Conservation (phyloP, 129 eudicot species). For the Chrysanthemum makinoi region DNA sequence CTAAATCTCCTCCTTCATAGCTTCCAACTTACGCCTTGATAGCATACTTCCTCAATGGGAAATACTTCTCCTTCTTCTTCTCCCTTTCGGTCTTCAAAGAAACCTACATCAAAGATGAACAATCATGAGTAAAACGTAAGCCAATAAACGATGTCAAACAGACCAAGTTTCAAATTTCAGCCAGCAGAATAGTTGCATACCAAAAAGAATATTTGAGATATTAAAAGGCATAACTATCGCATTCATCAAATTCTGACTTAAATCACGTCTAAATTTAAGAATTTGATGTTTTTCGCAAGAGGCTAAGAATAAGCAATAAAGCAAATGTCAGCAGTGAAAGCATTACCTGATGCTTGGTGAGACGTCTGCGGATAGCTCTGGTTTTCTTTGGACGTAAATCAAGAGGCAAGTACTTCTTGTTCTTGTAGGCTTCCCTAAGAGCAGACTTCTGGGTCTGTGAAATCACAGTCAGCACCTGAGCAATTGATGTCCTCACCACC, state of each 20-base stretch:
- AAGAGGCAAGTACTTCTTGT: constrained; percentile 64
- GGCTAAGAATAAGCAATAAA: no score
- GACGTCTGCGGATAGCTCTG: constrained; percentile 62
- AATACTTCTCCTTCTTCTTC: constrained; percentile 72
- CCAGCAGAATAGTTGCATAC: no score
- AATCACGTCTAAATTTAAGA: no score
- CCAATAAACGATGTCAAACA: background rate
- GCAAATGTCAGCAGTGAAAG: background rate
- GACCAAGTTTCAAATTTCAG: no score
- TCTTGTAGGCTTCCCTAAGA: constrained; percentile 68
- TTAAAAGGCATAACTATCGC: no score
- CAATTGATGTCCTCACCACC: constrained; percentile 56
- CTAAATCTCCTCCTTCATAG: constrained; percentile 10
- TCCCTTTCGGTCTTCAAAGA: constrained; percentile 66
- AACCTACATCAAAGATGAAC: constrained; percentile 28
- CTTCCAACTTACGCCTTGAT: constrained; percentile 47
- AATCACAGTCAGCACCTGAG: constrained; percentile 62
- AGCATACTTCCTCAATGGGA: constrained; percentile 66
- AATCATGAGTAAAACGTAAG: background rate
- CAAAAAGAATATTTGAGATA: no score
- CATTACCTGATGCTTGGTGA: constrained; percentile 71
- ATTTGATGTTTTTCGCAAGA: no score
- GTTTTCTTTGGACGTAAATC: constrained; percentile 64
- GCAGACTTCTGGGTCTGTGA: constrained; percentile 64
- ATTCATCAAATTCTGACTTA: no score